A percentile compares a stretch with the other conserved stretches of the same genome.
Conservation (phyloP, 495 filamentous ascomycete species). For the Annulohypoxylon bovei region DNA sequence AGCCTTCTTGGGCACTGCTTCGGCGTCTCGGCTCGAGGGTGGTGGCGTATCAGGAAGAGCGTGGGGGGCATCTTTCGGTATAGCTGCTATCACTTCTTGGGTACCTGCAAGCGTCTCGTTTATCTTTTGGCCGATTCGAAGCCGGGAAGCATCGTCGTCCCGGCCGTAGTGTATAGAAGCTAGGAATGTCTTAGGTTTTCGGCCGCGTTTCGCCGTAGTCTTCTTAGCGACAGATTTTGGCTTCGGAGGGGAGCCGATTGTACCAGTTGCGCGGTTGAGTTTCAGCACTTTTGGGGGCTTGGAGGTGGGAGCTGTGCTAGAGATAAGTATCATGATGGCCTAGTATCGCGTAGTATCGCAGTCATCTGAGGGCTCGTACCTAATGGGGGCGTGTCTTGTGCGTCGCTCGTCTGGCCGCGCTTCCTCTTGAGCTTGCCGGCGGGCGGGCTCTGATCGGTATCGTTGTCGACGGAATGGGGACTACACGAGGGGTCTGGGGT, state of each 20-base stretch:
- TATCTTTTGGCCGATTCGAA: conserved; percentile 49
- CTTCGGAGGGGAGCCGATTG: conserved; percentile 64
- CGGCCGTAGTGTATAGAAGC: conserved; percentile 51
- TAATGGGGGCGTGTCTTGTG: background rate
- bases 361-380: background rate
- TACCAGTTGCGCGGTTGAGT: conserved; percentile 62
- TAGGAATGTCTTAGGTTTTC: conserved; percentile 36
- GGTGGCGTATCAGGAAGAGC: conserved; percentile 20
- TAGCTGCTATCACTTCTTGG: conserved; percentile 17
- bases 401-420: conserved; percentile 22
- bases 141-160: conserved; percentile 44
- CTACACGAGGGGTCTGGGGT: conserved; percentile 40
- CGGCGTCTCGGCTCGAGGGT: conserved; percentile 12
- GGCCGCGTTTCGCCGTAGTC: conserved; percentile 22
- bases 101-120: conserved; percentile 42
- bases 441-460: conserved; percentile 10
- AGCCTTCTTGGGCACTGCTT: conserved; percentile 60
- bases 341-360: background rate
- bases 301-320: conserved; percentile 1
- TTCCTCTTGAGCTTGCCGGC: conserved; percentile 35
- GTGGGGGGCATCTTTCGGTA: conserved; percentile 2
- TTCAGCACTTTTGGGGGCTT: conserved; percentile 59
- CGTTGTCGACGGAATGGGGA: conserved; percentile 25
- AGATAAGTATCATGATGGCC: conserved; percentile 6
- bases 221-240: conserved; percentile 4